Percentiles rank a stretch among this genome's conserved stretches.
Evolutionary conservation across 495 filamentous ascomycete genomes (phyloP).

Genomic region (Aspergillus biplanus): DNA sequence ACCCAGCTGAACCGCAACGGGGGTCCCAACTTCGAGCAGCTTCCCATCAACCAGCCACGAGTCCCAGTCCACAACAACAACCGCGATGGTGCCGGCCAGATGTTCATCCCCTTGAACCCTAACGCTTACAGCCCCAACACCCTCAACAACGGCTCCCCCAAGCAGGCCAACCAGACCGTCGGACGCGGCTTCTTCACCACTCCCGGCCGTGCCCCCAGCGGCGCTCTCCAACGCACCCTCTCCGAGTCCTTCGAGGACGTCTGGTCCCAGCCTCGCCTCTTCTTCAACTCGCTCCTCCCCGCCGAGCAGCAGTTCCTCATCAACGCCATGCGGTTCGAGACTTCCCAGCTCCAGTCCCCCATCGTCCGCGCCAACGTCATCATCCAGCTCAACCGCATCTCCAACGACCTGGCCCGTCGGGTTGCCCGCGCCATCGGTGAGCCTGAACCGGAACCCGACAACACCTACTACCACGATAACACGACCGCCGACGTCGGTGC

Average conservation of each 20-base stretch:
- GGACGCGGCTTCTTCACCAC: slow-evolving; percentile 78
- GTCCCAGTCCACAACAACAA: slow-evolving; percentile 75
- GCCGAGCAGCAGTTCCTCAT: slow-evolving; percentile 77
- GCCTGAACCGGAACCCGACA: slow-evolving; percentile 64
- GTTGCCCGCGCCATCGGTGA: slow-evolving; percentile 67
- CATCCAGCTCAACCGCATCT: slow-evolving; percentile 70
- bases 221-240: slow-evolving; percentile 58
- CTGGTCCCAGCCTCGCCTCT: slow-evolving; percentile 76
- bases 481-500: slow-evolving; percentile 64
- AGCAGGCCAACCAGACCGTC: slow-evolving; percentile 68
- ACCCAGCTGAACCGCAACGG: slow-evolving; percentile 73
- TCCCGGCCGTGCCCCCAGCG: slow-evolving; percentile 57
- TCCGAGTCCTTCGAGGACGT: slow-evolving; percentile 72
- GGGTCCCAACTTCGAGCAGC: slow-evolving; percentile 75
- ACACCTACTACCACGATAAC: slow-evolving; percentile 72
- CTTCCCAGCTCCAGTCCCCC: slow-evolving; percentile 57
- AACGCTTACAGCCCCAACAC: slow-evolving; percentile 69
- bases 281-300: slow-evolving; percentile 74
- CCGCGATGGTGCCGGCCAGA: slow-evolving; percentile 52
- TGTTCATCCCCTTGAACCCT: slow-evolving; percentile 52
- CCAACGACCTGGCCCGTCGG: slow-evolving; percentile 68
- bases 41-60: slow-evolving; percentile 72
- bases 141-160: slow-evolving; percentile 65
- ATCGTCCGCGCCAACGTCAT: slow-evolving; percentile 63
- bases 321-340: slow-evolving; percentile 79